Base-by-base conservation (phyloP, 2,329 filamentous ascomycete species). In the Ascochyta koolunga region DNA sequence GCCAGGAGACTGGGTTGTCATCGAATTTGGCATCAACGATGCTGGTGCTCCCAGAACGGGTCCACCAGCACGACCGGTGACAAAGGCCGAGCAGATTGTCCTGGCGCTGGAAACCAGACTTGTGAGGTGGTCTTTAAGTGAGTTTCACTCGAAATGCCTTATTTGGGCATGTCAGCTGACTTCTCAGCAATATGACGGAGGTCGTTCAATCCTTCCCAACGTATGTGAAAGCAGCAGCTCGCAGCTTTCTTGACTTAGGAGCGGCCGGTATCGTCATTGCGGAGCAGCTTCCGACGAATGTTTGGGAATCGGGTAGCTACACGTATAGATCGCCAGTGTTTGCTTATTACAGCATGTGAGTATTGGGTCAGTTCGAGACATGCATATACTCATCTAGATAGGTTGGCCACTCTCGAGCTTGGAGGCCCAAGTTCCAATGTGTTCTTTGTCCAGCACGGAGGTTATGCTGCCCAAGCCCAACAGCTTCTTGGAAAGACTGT, bases 11-110 rank as follows among this genome's bases (percentile, higher is more conserved):
- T 86, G 82, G 71, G 85, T 88, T 0, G 77, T 89, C 27, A 87
- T 89, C 49, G 86, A 89, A 61, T 87, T 89, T 56, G 86, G 87
- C 0, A 86, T 89, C 75, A 89, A 89, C 59, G 87, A 89, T 58
- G 58, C 31, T 9, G 56, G 57, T 11, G 36, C 41, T 4, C 60
- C 11, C n/a, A 27, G 15, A 66, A 69, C 40, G 86, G 85, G 9
- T 84, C 86, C 0, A 80, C 80, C 0, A 76, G 83, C 8, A 73
- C 72, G 2, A 61, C 58, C 11, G 80, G 72, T 11, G 86, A 89
- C 63, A 87, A 88, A 57, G 82, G 81, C 1, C 78, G 85, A 10
- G 82, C 80, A 4, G 84, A 83, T 67, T 89, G 86, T 47, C 64
- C 71, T 3, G 83, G 83, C 2, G 73, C 76, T 0, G 83, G 82